A percentile compares a stretch with the other conserved stretches of the same genome.
Evolutionary conservation across 2,329 filamentous ascomycete genomes (phyloP).

Genomic region (Acrodontium crateriforme): DNA sequence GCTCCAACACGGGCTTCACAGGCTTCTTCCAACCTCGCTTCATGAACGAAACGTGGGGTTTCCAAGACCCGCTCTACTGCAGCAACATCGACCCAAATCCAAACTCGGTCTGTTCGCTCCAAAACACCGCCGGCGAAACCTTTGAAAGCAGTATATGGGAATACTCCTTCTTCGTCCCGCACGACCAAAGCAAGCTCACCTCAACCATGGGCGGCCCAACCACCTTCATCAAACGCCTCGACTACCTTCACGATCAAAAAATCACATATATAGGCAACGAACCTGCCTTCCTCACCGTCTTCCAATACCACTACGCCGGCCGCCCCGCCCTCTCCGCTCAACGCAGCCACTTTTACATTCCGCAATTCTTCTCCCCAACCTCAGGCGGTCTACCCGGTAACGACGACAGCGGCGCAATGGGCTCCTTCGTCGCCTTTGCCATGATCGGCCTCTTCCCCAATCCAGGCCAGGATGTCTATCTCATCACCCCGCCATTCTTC

Average conservation of each 20-base stretch:
- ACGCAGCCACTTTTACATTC: conserved; percentile 45
- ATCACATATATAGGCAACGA: conserved; percentile 50
- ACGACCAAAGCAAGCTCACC: conserved; percentile 38
- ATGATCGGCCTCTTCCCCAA: conserved; percentile 57
- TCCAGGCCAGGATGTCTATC: conserved; percentile 44
- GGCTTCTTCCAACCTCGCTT: conserved; percentile 55
- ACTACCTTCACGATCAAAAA: conserved; percentile 45
- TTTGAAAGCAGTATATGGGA: conserved; percentile 60
- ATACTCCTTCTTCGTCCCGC: conserved; percentile 55
- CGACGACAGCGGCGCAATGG: conserved; percentile 59
- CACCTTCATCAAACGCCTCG: conserved; percentile 43
- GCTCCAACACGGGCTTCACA: conserved; percentile 43
- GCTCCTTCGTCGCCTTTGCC: conserved; percentile 55
- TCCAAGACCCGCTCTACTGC: conserved; percentile 28
- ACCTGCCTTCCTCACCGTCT: conserved; percentile 35
- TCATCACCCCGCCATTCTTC: conserved; percentile 45
- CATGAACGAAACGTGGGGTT: conserved; percentile 41
- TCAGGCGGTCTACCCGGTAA: conserved; percentile 52
- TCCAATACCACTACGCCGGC: conserved; percentile 54
- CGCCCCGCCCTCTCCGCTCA: conserved; percentile 48
- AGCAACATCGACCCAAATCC: conserved; percentile 29
- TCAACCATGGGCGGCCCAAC: conserved; percentile 43
- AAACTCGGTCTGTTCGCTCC: conserved; percentile 28
- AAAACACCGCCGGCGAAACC: conserved; percentile 44
- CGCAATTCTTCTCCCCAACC: conserved; percentile 43